A percentile compares a stretch with the other conserved stretches of the same genome.
Conservation (phyloP, 257 asterid genomes). For the Plantago major region DNA sequence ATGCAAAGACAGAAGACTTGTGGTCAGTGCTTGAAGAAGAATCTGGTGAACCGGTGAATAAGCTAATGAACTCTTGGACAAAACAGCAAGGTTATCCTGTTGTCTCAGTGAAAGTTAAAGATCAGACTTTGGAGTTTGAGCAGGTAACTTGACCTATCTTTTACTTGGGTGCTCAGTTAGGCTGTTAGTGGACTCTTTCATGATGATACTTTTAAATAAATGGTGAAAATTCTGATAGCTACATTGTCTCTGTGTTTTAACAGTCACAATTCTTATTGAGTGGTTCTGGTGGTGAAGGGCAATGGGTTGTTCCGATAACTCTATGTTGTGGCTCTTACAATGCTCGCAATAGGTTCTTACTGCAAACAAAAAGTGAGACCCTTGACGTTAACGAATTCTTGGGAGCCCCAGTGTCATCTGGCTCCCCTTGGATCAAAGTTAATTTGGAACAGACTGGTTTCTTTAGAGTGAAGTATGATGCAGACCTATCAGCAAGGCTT, state of each 20-base stretch:
- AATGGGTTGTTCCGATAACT: conserved; percentile 89
- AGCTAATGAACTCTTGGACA: conserved; percentile 87
- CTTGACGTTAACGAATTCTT: conserved; percentile 57
- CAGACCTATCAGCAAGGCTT: conserved; percentile 71
- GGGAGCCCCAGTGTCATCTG: conserved; percentile 40
- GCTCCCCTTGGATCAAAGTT: conserved; percentile 67
- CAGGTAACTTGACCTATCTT: conserved; percentile 44
- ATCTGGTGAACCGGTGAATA: conserved; percentile 94
- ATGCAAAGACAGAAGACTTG: conserved; percentile 91
- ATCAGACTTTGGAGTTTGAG: conserved; percentile 68
- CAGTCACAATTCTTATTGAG: conserved; percentile 81
- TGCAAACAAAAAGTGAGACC: conserved; percentile 57
- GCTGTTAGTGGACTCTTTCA: no score
- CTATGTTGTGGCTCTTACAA: conserved; percentile 70
- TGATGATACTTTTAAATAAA: not conserved
- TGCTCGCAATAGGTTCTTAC: conserved; percentile 62
- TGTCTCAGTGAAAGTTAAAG: conserved; percentile 67
- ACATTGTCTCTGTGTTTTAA: conserved; percentile 13
- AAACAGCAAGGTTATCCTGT: conserved; percentile 92
- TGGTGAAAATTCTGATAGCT: not conserved
- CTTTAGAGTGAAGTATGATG: conserved; percentile 85
- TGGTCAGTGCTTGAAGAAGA: conserved; percentile 91
- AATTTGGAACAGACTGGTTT: conserved; percentile 84
- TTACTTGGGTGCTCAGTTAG: no score
- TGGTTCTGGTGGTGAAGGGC: conserved; percentile 82